Evolutionary conservation across 805 yeast species (phyloP).

Genomic region (Yamadazyma sp.): DNA sequence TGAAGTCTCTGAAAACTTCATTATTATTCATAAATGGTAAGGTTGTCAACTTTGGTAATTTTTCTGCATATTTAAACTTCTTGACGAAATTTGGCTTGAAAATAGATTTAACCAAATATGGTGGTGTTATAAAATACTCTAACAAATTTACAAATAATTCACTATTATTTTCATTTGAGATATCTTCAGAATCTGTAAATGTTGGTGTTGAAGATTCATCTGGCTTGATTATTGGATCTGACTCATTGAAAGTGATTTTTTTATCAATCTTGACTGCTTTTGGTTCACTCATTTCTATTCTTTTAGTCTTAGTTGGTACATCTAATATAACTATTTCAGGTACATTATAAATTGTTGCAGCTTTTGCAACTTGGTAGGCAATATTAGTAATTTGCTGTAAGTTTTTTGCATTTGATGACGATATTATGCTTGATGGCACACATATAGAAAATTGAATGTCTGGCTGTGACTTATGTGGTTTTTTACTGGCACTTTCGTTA

Average conservation of each 20-base stretch:
- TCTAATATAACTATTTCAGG: slow-evolving; percentile 74
- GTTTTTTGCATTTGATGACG: slow-evolving; percentile 52
- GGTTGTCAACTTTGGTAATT: slow-evolving; percentile 67
- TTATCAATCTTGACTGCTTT: slow-evolving; percentile 24
- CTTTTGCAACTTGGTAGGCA: slow-evolving; percentile 76
- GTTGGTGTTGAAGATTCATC: background rate
- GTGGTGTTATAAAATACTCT: slow-evolving; percentile 83
- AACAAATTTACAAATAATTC: slow-evolving; percentile 64
- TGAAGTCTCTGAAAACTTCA: slow-evolving; percentile 33
- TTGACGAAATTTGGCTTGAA: slow-evolving; percentile 38
- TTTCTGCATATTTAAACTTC: slow-evolving; percentile 61
- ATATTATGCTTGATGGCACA: slow-evolving; percentile 66
- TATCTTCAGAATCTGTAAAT: background rate
- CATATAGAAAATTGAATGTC: slow-evolving; percentile 54
- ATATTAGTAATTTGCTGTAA: slow-evolving; percentile 71
- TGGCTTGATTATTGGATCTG: slow-evolving; percentile 11
- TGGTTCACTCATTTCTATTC: slow-evolving; percentile 15
- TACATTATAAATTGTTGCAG: slow-evolving; percentile 65
- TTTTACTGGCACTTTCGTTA: slow-evolving; percentile 24
- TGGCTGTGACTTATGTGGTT: slow-evolving; percentile 25
- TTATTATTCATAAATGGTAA: slow-evolving; percentile 69
- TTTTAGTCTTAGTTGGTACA: slow-evolving; percentile 28
- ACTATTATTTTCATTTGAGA: slow-evolving; percentile 31
- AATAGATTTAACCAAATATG: slow-evolving; percentile 64
- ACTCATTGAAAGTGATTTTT: slow-evolving; percentile 28